Conservation (phyloP, 140 eudicot genomes). For the Flaveria floridana region DNA sequence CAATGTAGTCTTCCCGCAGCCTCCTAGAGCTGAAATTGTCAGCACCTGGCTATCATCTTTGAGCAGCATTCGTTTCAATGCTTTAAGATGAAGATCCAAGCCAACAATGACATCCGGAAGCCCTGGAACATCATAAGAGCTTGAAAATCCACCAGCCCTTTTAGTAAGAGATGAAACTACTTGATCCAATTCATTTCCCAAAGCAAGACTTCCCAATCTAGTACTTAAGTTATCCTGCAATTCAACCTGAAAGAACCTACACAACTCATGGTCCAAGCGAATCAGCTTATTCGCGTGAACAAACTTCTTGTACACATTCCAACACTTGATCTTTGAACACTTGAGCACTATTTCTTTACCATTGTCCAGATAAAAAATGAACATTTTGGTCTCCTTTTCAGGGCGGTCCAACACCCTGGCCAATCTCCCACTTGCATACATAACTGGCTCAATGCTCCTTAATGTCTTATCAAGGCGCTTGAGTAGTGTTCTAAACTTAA, state of each 20-base stretch:
- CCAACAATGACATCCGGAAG: slow-evolving; percentile 43
- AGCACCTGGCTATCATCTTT: slow-evolving; percentile 30
- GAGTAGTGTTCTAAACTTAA: slow-evolving; percentile 35
- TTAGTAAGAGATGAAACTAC: slow-evolving; percentile 14
- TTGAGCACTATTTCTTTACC: slow-evolving; percentile 27
- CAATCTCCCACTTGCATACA: slow-evolving; percentile 14
- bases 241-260: slow-evolving; percentile 28
- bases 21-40: slow-evolving; percentile 56
- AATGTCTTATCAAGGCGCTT: slow-evolving; percentile 29
- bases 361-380: slow-evolving; percentile 13
- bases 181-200: slow-evolving; percentile 31
- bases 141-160: slow-evolving; percentile 34
- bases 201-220: slow-evolving; percentile 6
- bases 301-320: slow-evolving; percentile 39
- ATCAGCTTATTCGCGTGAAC: slow-evolving; percentile 19
- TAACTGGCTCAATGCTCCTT: slow-evolving; percentile 4
- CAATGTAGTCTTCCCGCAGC: slow-evolving; percentile 59
- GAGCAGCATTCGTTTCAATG: slow-evolving; percentile 34
- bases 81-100: slow-evolving; percentile 40
- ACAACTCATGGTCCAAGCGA: slow-evolving; percentile 26
- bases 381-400: slow-evolving; percentile 22
- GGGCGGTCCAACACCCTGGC: slow-evolving; percentile 27
- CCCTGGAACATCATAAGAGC: slow-evolving; percentile 35
- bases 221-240: slow-evolving; percentile 20
- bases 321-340: slow-evolving; percentile 38